These are phyloP conservation scores for Ogataea trehaloabstinens DNA, from an alignment of 805 yeast species.

Conservation along the genomic window DNA sequence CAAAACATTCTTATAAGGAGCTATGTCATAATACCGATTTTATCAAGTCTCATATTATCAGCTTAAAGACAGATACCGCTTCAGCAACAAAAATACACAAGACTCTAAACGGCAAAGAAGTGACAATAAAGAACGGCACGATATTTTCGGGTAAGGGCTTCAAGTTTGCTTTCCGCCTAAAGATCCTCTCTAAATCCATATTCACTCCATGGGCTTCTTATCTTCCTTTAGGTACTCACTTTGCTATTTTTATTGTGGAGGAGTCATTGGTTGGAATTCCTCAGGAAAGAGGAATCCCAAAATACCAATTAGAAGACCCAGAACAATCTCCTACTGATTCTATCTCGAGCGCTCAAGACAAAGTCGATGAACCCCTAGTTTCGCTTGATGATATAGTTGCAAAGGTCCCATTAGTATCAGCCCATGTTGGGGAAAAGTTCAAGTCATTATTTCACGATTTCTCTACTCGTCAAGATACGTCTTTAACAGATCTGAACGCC, in stretches of 20 bases:
- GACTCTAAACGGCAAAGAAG: constrained; percentile 52
- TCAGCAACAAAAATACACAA: constrained; percentile 27
- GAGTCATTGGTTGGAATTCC: constrained; percentile 50
- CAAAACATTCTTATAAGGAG: constrained; percentile 43
- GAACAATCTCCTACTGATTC: not conserved
- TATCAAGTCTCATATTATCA: constrained; percentile 59
- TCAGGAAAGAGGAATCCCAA: constrained; percentile 17
- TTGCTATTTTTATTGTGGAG: constrained; percentile 58
- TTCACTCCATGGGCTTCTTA: constrained; percentile 57
- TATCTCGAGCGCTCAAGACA: not conserved
- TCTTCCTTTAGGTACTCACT: constrained; percentile 53
- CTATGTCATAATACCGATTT: constrained; percentile 60
- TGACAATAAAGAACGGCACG: constrained; percentile 52
- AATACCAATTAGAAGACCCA: constrained; percentile 3
- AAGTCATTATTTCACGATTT: constrained; percentile 38
- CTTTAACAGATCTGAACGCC: constrained; percentile 29
- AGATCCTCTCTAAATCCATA: constrained; percentile 44
- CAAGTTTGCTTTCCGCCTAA: constrained; percentile 41
- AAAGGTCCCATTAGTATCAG: constrained; percentile 37
- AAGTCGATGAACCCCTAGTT: not conserved
- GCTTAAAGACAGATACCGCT: constrained; percentile 28
- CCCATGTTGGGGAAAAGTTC: constrained; percentile 39
- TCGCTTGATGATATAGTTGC: constrained; percentile 39
- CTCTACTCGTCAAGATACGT: constrained; percentile 27
- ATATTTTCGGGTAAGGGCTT: constrained; percentile 61